Percentiles rank a stretch among this genome's conserved stretches.
Evolutionary conservation across 1,284 basidiomycete genomes (phyloP).

Genomic region (Ustilago loliicola): DNA sequence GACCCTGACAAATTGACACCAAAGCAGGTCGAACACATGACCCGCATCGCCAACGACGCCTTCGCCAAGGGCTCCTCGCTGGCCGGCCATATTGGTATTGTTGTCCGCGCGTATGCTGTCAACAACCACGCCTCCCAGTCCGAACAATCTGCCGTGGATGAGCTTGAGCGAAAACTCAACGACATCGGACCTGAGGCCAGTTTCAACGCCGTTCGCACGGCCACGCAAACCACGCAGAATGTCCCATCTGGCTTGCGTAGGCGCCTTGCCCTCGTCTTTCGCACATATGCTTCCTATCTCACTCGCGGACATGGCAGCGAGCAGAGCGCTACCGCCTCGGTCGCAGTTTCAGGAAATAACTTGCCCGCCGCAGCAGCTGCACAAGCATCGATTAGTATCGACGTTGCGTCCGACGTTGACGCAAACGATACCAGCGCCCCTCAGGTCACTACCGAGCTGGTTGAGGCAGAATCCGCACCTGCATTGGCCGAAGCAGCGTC

Average conservation of each 20-base stretch:
- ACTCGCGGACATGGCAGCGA: neutral
- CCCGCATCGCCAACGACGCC: neutral
- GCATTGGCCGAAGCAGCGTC: neutral
- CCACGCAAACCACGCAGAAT: neutral
- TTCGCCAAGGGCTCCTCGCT: slow-evolving; percentile 12
- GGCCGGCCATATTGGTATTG: slow-evolving; percentile 9
- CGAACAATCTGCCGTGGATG: slow-evolving; percentile 5
- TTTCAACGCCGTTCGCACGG: slow-evolving; percentile 6
- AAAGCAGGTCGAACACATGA: slow-evolving; percentile 4
- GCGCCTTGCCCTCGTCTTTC: slow-evolving; percentile 4
- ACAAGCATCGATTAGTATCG: neutral
- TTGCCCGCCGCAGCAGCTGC: neutral
- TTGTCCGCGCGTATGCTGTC: slow-evolving; percentile 10
- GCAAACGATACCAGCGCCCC: neutral
- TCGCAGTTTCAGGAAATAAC: too few relatives aligned
- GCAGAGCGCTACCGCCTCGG: neutral
- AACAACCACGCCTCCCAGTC: neutral
- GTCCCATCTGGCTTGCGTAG: slow-evolving; percentile 6
- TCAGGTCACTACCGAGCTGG: neutral
- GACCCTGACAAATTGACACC: slow-evolving; percentile 7
- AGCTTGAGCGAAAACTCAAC: slow-evolving; percentile 13
- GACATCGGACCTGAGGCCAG: slow-evolving; percentile 3
- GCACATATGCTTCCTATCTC: slow-evolving; percentile 3
- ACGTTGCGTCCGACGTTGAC: neutral
- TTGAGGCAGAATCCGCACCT: neutral